Conservation (phyloP, 2,329 filamentous ascomycete genomes). For the Hypocreales sp. region DNA sequence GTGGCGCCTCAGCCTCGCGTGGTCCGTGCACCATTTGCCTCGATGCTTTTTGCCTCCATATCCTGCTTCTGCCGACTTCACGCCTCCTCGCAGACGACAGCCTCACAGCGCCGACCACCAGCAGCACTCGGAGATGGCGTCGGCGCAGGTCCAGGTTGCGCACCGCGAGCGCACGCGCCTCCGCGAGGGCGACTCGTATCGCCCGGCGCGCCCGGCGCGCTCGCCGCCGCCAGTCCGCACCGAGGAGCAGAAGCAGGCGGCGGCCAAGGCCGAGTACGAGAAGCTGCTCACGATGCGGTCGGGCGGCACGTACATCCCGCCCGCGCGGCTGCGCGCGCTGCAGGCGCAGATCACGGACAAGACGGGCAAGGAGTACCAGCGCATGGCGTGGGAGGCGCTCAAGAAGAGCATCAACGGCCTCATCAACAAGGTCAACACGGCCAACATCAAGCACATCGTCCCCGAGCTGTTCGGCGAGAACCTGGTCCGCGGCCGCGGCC, state of each 20-base stretch:
- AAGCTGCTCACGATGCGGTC: conserved; percentile 85
- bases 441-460: conserved; percentile 95
- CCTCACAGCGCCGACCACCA: not conserved
- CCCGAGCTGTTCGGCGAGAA: conserved; percentile 95
- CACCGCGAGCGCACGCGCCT: conserved; percentile 17
- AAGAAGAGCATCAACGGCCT: conserved; percentile 98
- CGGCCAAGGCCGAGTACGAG: conserved; percentile 84
- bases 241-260: conserved; percentile 75
- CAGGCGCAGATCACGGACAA: conserved; percentile 97
- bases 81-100: not conserved
- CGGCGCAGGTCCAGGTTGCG: conserved; percentile 25
- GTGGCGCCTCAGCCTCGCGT: conserved; percentile 1
- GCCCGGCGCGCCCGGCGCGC: conserved; percentile 9
- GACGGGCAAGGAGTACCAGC: conserved; percentile 90
- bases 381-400: conserved; percentile 96
- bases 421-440: conserved; percentile 98
- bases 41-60: not conserved
- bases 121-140: conserved; percentile 26
- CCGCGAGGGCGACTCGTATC: conserved; percentile 36
- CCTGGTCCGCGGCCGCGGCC: conserved; percentile 71
- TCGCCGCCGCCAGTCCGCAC: conserved; percentile 28
- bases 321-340: conserved; percentile 74
- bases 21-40: conserved; percentile 9
- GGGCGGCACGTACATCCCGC: conserved; percentile 92
- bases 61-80: not conserved